Conservation (phyloP, 1,139 yeast genomes). For the Kodamaea arcana region DNA sequence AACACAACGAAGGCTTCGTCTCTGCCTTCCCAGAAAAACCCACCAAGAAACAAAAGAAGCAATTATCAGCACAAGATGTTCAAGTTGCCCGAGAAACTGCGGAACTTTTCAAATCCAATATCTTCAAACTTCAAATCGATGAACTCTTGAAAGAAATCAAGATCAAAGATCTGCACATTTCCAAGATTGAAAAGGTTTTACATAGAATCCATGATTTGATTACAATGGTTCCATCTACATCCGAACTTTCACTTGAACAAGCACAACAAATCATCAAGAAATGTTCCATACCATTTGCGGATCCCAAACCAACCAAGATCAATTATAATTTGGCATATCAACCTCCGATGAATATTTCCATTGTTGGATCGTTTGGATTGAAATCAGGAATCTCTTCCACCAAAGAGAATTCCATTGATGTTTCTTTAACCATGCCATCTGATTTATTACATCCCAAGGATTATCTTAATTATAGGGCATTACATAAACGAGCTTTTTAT, state of each 20-base stretch:
- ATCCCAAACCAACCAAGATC: constrained; percentile 71
- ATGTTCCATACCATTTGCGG: constrained; percentile 78
- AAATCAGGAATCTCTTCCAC: constrained; percentile 62
- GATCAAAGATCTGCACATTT: constrained; percentile 64
- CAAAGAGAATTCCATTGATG: constrained; percentile 55
- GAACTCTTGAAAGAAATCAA: constrained; percentile 78
- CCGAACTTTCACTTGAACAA: constrained; percentile 47
- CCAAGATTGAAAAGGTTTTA: constrained; percentile 68
- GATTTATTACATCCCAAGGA: constrained; percentile 79
- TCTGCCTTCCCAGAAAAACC: constrained; percentile 6
- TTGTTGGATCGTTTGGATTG: constrained; percentile 87
- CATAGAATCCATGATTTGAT: constrained; percentile 73
- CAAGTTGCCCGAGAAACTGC: constrained; percentile 93
- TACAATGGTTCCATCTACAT: constrained; percentile 53
- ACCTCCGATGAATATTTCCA: constrained; percentile 72
- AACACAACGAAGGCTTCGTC: constrained; percentile 7
- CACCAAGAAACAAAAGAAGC: constrained; percentile 27
- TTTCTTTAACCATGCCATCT: constrained; percentile 78
- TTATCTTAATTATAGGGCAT: constrained; percentile 81
- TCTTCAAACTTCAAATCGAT: constrained; percentile 90
- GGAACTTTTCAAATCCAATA: constrained; percentile 87
- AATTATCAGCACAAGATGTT: constrained; percentile 72
- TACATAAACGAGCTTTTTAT: constrained; percentile 86
- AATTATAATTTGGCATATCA: constrained; percentile 68
- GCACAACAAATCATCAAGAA: constrained; percentile 48